These are phyloP conservation scores for Candida albicans DNA, from an alignment of 1,139 yeast genomes.

Conservation along the genomic window DNA sequence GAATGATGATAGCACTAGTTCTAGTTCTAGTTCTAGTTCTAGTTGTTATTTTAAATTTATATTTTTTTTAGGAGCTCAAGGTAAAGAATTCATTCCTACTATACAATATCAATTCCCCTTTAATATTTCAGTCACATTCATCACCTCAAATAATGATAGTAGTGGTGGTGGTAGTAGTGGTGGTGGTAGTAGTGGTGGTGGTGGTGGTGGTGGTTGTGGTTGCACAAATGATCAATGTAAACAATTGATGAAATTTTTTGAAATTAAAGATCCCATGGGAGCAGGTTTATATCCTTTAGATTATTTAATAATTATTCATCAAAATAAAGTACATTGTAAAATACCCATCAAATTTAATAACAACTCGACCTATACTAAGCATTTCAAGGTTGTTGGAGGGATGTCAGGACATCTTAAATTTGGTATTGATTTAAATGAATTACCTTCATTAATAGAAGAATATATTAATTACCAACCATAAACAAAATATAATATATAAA, in stretches of 20 bases:
- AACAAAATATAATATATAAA: neutral
- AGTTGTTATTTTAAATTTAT: slow-evolving; percentile 15
- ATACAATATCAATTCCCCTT: slow-evolving; percentile 12
- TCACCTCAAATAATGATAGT: slow-evolving; percentile 4
- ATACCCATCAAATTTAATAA: slow-evolving; percentile 20
- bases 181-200: no score
- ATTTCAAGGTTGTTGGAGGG: neutral
- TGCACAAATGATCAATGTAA: slow-evolving; percentile 17
- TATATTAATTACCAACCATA: slow-evolving; percentile 2
- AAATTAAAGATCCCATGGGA: slow-evolving; percentile 48
- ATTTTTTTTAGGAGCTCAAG: slow-evolving; percentile 31
- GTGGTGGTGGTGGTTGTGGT: neutral
- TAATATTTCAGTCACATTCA: slow-evolving; percentile 17
- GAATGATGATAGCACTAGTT: slow-evolving; percentile 2
- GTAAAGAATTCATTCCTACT: slow-evolving; percentile 25
- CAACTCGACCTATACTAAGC: neutral
- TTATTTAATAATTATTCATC: slow-evolving; percentile 35
- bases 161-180: no score
- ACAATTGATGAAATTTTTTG: slow-evolving; percentile 26
- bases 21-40: no score
- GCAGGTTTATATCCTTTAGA: slow-evolving; percentile 53
- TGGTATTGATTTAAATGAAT: slow-evolving; percentile 22
- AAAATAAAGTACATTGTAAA: slow-evolving; percentile 23
- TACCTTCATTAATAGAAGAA: slow-evolving; percentile 12
- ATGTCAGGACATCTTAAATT: slow-evolving; percentile 16